A percentile compares a stretch with the other conserved stretches of the same genome.
Evolutionary conservation across 495 filamentous ascomycete species (phyloP).

Genomic region (Cercophora scortea): DNA sequence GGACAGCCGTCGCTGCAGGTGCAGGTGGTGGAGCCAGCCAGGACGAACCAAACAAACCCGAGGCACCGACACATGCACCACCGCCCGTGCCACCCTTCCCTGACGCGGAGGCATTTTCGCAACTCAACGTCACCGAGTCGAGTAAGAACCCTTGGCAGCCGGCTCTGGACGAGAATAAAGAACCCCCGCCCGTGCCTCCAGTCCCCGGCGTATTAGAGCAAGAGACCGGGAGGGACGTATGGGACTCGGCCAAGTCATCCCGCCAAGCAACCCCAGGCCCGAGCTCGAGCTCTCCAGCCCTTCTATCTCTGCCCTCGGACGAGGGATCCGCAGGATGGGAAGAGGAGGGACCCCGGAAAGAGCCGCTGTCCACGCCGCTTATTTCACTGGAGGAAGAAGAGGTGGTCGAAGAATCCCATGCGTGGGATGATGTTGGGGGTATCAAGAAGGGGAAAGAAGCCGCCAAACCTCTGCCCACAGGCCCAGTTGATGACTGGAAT

Average conservation of each 20-base stretch:
- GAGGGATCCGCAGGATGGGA: slow-evolving; percentile 27
- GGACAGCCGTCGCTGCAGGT: too few species aligned
- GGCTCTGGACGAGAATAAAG: slow-evolving; percentile 17
- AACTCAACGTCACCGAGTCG: slow-evolving; percentile 31
- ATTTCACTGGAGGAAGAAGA: slow-evolving; percentile 16
- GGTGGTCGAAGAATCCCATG: slow-evolving; percentile 30
- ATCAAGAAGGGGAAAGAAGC: slow-evolving; percentile 25
- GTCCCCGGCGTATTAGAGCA: slow-evolving; percentile 19
- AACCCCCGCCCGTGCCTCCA: slow-evolving; percentile 9
- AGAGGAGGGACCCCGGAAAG: slow-evolving; percentile 18
- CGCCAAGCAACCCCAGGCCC: slow-evolving; percentile 22
- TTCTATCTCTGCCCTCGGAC: slow-evolving; percentile 23
- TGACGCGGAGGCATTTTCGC: slow-evolving; percentile 20
- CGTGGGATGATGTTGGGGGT: slow-evolving; percentile 35
- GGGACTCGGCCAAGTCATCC: slow-evolving; percentile 27
- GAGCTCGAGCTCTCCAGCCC: slow-evolving; percentile 13
- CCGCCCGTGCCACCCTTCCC: slow-evolving; percentile 17
- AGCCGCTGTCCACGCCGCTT: slow-evolving; percentile 1
- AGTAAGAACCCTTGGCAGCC: slow-evolving; percentile 48
- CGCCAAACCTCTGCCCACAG: slow-evolving; percentile 10
- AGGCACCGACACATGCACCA: background rate
- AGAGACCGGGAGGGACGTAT: slow-evolving; percentile 24
- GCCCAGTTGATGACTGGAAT: slow-evolving; percentile 38
- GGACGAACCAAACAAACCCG: background rate
- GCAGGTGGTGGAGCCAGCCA: background rate